Percentiles rank a stretch among this genome's conserved stretches.
Conservation (phyloP, 768 basidiomycete species). For the Calocera viscosa region DNA sequence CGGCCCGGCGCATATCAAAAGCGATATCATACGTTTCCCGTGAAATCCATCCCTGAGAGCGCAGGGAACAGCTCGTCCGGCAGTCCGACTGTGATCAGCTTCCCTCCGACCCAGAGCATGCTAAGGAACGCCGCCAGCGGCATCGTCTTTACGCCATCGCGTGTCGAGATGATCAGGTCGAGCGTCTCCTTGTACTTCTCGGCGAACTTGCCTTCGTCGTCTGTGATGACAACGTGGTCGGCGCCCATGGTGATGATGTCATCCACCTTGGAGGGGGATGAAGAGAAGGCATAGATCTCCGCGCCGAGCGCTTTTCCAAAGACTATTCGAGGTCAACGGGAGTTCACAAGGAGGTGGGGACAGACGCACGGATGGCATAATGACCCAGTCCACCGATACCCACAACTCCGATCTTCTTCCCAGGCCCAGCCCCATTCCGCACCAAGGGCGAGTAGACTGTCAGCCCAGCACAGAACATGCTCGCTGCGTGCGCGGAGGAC, state of each 20-base stretch:
- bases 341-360: neutral
- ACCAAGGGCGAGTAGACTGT: slow-evolving; percentile 30
- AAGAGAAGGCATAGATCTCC: slow-evolving; percentile 30
- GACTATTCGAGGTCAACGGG: slow-evolving; percentile 16
- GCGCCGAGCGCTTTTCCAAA: slow-evolving; percentile 32
- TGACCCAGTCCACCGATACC: slow-evolving; percentile 31
- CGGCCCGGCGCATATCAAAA: too few relatives aligned
- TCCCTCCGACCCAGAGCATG: slow-evolving; percentile 26
- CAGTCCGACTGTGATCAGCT: slow-evolving; percentile 30
- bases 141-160: slow-evolving; percentile 23
- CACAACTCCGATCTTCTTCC: slow-evolving; percentile 34
- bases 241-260: slow-evolving; percentile 32
- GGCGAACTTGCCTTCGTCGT: slow-evolving; percentile 15
- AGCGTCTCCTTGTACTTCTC: slow-evolving; percentile 24
- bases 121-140: slow-evolving; percentile 28
- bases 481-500: slow-evolving; percentile 29
- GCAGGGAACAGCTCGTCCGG: slow-evolving; percentile 19
- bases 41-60: neutral
- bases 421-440: slow-evolving; percentile 28
- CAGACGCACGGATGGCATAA: slow-evolving; percentile 8
- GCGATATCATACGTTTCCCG: slow-evolving; percentile 9
- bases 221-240: slow-evolving; percentile 26
- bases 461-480: slow-evolving; percentile 31
- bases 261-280: slow-evolving; percentile 26
- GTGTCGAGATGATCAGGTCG: slow-evolving; percentile 32